Evolutionary conservation across 805 yeast species (phyloP).

Genomic region (Danielozyma ontarioensis): DNA sequence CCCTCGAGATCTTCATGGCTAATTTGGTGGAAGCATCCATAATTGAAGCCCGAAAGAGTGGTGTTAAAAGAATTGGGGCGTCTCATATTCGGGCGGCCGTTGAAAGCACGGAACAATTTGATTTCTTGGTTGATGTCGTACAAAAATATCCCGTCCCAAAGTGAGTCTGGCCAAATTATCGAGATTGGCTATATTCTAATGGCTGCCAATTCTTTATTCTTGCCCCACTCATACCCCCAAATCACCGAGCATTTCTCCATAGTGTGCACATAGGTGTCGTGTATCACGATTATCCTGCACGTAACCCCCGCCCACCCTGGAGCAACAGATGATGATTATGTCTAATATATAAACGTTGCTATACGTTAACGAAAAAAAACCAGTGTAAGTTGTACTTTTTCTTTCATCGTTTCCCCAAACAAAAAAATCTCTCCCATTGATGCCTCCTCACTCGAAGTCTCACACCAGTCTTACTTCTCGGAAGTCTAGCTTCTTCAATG

Average conservation of each 20-base stretch:
- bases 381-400: neutral
- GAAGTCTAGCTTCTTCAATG: slow-evolving; percentile 33
- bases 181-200: too few relatives aligned
- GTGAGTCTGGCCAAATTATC: slow-evolving; percentile 5
- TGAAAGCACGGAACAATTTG: slow-evolving; percentile 82
- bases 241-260: neutral
- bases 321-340: neutral
- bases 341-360: too few relatives aligned
- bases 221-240: neutral
- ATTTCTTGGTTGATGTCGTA: slow-evolving; percentile 77
- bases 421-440: slow-evolving; percentile 7
- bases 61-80: slow-evolving; percentile 76
- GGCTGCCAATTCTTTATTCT: neutral
- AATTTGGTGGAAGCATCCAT: slow-evolving; percentile 82
- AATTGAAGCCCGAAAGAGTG: slow-evolving; percentile 66
- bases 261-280: neutral
- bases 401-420: neutral
- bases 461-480: slow-evolving; percentile 37
- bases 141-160: slow-evolving; percentile 50
- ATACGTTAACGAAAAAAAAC: neutral
- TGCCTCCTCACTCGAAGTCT: slow-evolving; percentile 24
- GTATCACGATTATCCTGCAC: neutral
- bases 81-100: slow-evolving; percentile 82
- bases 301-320: neutral
- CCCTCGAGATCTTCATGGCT: slow-evolving; percentile 87